These are phyloP conservation scores for Trametes sp. DNA, from an alignment of 1,284 basidiomycete species.

Conservation along the genomic window DNA sequence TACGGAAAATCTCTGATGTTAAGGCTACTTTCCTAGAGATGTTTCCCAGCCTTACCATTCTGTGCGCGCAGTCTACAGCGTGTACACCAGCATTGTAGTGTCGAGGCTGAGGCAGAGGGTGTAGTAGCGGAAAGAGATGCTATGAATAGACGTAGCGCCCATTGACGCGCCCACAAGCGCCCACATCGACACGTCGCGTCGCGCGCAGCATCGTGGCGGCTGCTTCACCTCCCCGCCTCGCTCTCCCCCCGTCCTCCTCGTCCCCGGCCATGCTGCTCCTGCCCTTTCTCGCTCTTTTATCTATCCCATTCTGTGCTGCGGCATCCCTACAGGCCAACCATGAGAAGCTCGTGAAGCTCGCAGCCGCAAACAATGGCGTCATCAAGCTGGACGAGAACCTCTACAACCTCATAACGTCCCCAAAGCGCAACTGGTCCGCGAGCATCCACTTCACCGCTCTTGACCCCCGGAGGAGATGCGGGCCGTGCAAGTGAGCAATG, in stretches of 20 bases:
- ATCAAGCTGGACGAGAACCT: constrained; percentile 79
- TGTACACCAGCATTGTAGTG: too few species aligned
- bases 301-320: constrained; percentile 53
- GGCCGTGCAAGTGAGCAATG: constrained; percentile 74
- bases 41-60: background rate
- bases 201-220: constrained; percentile 30
- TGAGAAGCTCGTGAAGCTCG: constrained; percentile 68
- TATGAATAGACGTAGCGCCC: constrained; percentile 18
- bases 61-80: background rate
- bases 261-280: constrained; percentile 47
- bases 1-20: too few species aligned
- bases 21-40: background rate
- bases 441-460: constrained; percentile 88
- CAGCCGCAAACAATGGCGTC: constrained; percentile 76
- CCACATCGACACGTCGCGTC: constrained; percentile 39
- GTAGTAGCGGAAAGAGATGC: background rate
- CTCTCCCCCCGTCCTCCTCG: constrained; percentile 12
- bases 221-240: constrained; percentile 20
- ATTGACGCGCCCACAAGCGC: constrained; percentile 20
- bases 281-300: constrained; percentile 53
- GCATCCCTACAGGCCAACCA: constrained; percentile 49
- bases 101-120: background rate
- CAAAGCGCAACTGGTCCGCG: constrained; percentile 85
- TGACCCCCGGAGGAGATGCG: constrained; percentile 77
- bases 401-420: constrained; percentile 79